These are phyloP conservation scores for Fusarium hainanense DNA, from an alignment of 2,329 filamentous ascomycete species.

Conservation along the genomic window DNA sequence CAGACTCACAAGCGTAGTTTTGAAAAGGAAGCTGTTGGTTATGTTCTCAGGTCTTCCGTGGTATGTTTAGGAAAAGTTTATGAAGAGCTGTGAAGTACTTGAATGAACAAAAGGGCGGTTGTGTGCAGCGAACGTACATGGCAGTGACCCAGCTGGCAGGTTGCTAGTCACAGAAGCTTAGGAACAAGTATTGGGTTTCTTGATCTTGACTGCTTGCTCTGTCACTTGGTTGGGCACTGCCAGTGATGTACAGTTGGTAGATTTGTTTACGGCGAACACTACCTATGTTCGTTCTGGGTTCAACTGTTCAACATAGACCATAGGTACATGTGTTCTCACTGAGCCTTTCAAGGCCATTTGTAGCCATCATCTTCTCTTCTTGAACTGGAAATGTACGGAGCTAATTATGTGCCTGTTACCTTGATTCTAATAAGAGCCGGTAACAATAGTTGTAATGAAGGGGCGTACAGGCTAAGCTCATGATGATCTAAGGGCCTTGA, in stretches of 20 bases:
- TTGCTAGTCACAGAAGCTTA: background rate
- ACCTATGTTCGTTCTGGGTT: background rate
- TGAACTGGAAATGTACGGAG: background rate
- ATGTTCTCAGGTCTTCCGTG: background rate
- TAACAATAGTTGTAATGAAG: background rate
- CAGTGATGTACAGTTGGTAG: background rate
- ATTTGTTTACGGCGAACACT: background rate
- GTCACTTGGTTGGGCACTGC: background rate
- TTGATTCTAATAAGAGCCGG: background rate
- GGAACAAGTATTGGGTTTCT: background rate
- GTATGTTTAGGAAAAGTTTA: background rate
- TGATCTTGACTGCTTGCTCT: background rate
- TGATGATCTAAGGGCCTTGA: background rate
- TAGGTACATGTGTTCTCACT: background rate
- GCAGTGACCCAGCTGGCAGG: constrained; percentile 18
- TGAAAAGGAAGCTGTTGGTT: background rate
- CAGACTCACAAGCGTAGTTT: background rate
- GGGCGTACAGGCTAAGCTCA: background rate
- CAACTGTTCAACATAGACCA: background rate
- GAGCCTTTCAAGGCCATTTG: background rate
- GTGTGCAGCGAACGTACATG: background rate
- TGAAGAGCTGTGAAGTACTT: background rate
- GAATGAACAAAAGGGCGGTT: background rate
- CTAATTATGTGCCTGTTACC: background rate
- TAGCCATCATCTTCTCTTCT: background rate